Conservation (phyloP, 768 basidiomycete genomes). For the Trichaptum fuscoviolaceum region DNA sequence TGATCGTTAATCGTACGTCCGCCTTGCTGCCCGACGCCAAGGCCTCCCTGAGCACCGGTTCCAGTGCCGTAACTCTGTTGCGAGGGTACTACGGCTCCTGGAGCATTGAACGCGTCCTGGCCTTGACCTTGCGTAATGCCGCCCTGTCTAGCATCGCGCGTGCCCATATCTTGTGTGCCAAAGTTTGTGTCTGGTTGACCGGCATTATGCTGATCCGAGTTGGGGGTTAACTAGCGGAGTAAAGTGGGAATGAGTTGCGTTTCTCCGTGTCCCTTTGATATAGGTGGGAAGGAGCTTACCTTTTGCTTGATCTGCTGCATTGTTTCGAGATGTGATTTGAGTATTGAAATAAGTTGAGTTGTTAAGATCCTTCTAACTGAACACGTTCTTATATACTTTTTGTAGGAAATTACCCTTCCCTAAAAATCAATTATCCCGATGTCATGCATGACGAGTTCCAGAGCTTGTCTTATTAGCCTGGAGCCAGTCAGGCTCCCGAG, state of each 20-base stretch:
- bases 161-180: too few species aligned
- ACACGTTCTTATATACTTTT: background rate
- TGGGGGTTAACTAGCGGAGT: background rate
- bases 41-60: too few species aligned
- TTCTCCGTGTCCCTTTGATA: background rate
- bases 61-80: too few species aligned
- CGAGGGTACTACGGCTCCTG: too few species aligned
- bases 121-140: too few species aligned
- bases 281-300: background rate
- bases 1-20: too few species aligned
- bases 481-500: background rate
- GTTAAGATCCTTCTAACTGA: background rate
- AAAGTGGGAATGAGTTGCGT: background rate
- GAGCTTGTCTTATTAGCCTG: background rate
- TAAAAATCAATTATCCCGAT: background rate
- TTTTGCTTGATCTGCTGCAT: background rate
- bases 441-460: background rate
- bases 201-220: too few species aligned
- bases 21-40: too few species aligned
- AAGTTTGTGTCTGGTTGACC: too few species aligned
- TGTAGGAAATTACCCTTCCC: background rate
- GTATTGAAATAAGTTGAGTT: background rate
- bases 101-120: too few species aligned
- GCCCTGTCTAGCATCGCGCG: too few species aligned
- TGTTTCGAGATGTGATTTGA: background rate